phyloP scores from a whole-genome alignment of 257 asterid species.

The Plectranthus barbatus region DNA sequence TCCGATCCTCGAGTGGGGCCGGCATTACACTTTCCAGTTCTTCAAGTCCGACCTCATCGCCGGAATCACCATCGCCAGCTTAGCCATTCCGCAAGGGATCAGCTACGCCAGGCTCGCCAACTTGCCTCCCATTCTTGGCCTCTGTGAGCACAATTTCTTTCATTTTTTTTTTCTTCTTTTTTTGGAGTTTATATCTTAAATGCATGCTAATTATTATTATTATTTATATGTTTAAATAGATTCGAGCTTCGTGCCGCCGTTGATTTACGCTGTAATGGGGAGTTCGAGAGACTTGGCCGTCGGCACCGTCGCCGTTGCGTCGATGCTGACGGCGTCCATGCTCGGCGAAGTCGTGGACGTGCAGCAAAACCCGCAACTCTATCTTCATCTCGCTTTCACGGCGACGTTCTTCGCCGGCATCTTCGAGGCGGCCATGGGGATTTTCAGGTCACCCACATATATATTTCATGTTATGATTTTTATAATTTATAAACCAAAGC shows the following conservation, averaged over 20 bases:
- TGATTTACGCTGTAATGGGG: slow-evolving; percentile 82
- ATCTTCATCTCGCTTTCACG: slow-evolving; percentile 75
- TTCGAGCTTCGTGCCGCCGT: slow-evolving; percentile 86
- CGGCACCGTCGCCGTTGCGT: slow-evolving; percentile 87
- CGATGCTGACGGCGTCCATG: slow-evolving; percentile 69
- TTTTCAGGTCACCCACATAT: slow-evolving; percentile 64
- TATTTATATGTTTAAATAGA: slow-evolving; percentile 21
- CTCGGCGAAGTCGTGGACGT: slow-evolving; percentile 44
- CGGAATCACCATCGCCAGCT: slow-evolving; percentile 94
- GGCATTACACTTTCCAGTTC: slow-evolving; percentile 44
- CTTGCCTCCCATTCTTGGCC: slow-evolving; percentile 88
- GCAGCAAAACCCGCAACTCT: slow-evolving; percentile 44
- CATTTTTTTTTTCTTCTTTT: not conserved
- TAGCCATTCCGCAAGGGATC: slow-evolving; percentile 95
- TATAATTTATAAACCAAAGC: too few species aligned
- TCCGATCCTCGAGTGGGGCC: slow-evolving; percentile 90
- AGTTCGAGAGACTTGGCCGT: slow-evolving; percentile 86
- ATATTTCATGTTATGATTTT: too few species aligned
- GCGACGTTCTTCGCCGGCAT: slow-evolving; percentile 80
- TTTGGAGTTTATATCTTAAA: too few species aligned
- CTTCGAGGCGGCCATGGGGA: slow-evolving; percentile 58
- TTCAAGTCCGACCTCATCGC: slow-evolving; percentile 69
- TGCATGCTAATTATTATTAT: not conserved
- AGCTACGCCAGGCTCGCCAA: slow-evolving; percentile 93
- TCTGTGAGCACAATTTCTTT: slow-evolving; percentile 44